Conservation (phyloP, 164 flowering plant genomes). For the Cinnamomum chago region DNA sequence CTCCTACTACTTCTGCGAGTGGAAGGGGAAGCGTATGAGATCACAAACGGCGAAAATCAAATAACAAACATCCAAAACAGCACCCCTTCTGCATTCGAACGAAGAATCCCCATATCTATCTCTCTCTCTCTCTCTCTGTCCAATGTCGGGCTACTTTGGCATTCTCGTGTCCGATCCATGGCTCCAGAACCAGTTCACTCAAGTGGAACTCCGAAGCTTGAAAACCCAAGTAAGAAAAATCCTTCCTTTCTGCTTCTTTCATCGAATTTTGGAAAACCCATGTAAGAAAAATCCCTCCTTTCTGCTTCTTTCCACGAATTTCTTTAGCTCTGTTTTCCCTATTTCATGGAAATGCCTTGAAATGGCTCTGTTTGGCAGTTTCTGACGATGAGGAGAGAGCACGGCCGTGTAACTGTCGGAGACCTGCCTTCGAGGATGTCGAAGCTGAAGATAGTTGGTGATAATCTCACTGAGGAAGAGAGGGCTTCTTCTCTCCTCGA, state of each 20-base stretch:
- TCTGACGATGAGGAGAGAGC: constrained; percentile 65
- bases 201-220: constrained; percentile 80
- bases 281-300: background rate
- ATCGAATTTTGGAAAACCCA: background rate
- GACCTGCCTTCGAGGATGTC: constrained; percentile 76
- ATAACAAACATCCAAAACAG: background rate
- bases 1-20: background rate
- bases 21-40: background rate
- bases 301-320: background rate
- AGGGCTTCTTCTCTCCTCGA: constrained; percentile 46
- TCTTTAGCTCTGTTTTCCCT: constrained; percentile 4
- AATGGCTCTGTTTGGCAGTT: constrained; percentile 38
- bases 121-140: background rate
- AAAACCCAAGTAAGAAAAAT: constrained; percentile 51
- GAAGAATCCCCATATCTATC: background rate
- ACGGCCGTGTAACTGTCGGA: constrained; percentile 42
- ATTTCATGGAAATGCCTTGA: background rate
- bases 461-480: constrained; percentile 67
- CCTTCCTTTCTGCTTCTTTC: background rate
- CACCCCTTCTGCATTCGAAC: background rate
- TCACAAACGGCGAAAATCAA: background rate
- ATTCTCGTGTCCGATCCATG: constrained; percentile 86
- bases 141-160: constrained; percentile 69
- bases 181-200: constrained; percentile 93
- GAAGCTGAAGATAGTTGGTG: constrained; percentile 70